Evolutionary conservation across 371 early-diverging fungal genomes (phyloP), one percentile per base, ranked within the genome.

Genomic region (Mortierella sp.): DNA sequence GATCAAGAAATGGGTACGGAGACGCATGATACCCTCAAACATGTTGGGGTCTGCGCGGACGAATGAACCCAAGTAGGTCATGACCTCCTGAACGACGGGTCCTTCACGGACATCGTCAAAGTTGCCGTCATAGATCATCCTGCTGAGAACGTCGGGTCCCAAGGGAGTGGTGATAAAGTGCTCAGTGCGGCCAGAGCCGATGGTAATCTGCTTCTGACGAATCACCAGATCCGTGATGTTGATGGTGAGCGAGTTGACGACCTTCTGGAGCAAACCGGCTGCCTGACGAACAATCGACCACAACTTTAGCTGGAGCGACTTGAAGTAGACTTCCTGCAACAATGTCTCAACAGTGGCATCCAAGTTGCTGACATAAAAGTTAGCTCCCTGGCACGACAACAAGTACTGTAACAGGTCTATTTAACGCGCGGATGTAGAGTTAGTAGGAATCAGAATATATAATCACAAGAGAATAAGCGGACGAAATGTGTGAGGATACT

Each of bases 201-300:
- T 92, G 54, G 95, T 95, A 27, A 96, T 90, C 70, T 95, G 95
- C 86, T 95, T 96, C 60, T 95, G 94, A 8, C 95, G 93, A 76
- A 97, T 93, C 46, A 96, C 90, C 48, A 97, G 84, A 80, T 97
- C 97, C 8, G 96, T 93, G 63, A 97, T 91, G 83, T 96, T 96
- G 87, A 94, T 94, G 2, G 96, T 95, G 51, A 97, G 90, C 0
- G 93, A 93, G 58, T 92, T 91, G 70, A 96, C 96, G 21, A 92
- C 88, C 87, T 97, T 97, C 58, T 88, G 88, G 55, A 96, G 88
- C 12, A 96, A 82, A 24, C 96, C 96, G 27, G 97, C 96, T 0
- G 95, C 92, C 80, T 96, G 95, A 54, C 97, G 93, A 29, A 95
- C 96, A 74, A 96, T 91, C 35, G 92, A 91, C 97, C 97, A 97